phyloP scores from a whole-genome alignment of 1,139 yeast species.

The Kodamaea suecica region DNA sequence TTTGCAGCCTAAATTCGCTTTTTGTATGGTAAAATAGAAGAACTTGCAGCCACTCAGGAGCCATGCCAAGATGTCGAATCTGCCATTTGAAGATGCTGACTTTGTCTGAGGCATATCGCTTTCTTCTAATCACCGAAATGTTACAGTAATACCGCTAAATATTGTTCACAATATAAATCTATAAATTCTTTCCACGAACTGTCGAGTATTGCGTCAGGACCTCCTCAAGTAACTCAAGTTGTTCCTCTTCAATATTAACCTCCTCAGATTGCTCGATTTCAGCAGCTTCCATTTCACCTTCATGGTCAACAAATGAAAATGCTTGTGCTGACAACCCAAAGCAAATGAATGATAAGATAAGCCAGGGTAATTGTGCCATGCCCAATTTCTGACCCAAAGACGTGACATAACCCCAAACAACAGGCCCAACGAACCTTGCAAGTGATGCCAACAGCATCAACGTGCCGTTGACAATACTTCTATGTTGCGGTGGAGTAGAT shows the following conservation, averaged over 20 bases:
- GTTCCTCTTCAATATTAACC: neutral
- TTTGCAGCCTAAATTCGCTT: too few relatives aligned
- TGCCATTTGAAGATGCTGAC: too few relatives aligned
- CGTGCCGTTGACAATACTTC: slow-evolving; percentile 51
- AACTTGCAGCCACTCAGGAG: too few relatives aligned
- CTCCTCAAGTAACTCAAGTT: slow-evolving; percentile 1
- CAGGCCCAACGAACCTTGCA: slow-evolving; percentile 59
- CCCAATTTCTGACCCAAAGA: slow-evolving; percentile 27
- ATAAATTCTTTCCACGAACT: neutral
- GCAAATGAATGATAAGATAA: slow-evolving; percentile 37
- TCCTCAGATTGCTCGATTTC: neutral
- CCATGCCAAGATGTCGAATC: too few relatives aligned
- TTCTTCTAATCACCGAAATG: too few relatives aligned
- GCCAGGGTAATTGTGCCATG: slow-evolving; percentile 53
- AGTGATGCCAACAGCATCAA: slow-evolving; percentile 49
- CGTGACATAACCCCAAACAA: slow-evolving; percentile 57
- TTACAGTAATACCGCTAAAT: too few relatives aligned
- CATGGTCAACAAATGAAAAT: slow-evolving; percentile 12
- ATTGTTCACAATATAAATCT: too few relatives aligned
- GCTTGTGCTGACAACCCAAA: slow-evolving; percentile 31
- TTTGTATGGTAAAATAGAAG: too few relatives aligned
- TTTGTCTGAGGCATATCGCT: too few relatives aligned
- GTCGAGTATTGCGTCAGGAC: slow-evolving; percentile 1
- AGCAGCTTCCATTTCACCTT: neutral
- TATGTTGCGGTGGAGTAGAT: slow-evolving; percentile 44